Evolutionary conservation across 768 basidiomycete genomes (phyloP), one percentile per base, ranked within the genome.

Genomic region (Pleurotus sapidus): DNA sequence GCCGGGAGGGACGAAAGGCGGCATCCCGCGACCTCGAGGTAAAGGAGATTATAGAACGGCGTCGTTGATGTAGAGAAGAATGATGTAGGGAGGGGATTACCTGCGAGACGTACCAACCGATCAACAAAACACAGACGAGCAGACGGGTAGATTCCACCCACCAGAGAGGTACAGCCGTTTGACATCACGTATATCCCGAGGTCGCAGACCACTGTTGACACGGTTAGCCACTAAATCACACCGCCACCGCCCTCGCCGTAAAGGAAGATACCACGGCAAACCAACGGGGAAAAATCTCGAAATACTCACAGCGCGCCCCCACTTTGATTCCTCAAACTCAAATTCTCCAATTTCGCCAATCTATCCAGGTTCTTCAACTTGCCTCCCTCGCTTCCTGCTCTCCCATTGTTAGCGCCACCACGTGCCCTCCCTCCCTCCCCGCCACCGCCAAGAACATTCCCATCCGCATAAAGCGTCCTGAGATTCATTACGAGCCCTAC

Each of bases 91-190:
- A 91, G 78, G 59, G 86, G 81, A 72, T 93, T 92, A 45, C 91
- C 91, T 92, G 76, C 65, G 68, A 64, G 64, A 66, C 64, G 45
- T 58, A 55, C n/a, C 17, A 17, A 17, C 38, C 12, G 24, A n/a
- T 27, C 11, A 17, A 17, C 38, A 37, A n/a, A 37, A 43, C 11
- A 17, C 17, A 7, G 4, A 8, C n/a, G 14, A 4, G 25, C n/a
- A 23, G 11, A 24, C 27, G 53, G 57, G 57, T 67, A 58, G 23
- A 45, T 55, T 51, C 39, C 56, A 79, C 91, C 62, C 69, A 93
- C 94, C 93, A 62, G 93, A 95, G 56, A 98, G 84, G 78, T 98
- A 99, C 67, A 98, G 74, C 55, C 95, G 86, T 74, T 95, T 95
- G 65, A 94, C 87, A 75, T 95, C 93, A 67, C 92, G 86, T 66